Base-by-base conservation (phyloP, 1,284 basidiomycete species). In the Tremellales sp. region DNA sequence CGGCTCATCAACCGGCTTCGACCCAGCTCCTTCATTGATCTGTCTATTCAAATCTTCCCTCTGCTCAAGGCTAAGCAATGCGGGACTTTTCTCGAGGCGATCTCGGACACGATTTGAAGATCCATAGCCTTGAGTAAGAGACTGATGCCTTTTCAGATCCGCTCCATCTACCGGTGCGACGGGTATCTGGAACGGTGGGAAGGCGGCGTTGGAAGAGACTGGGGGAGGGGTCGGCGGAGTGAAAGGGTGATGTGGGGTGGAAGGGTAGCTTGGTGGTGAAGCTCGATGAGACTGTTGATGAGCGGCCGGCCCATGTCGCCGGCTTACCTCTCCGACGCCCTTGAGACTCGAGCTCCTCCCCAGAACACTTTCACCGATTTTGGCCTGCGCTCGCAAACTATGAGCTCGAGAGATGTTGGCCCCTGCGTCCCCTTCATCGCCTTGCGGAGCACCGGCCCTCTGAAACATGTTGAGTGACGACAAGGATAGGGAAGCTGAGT, bases 111-210 rank as follows among this genome's bases (percentile, higher is more conserved):
- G 54, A 32, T 47, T 56, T 9, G 58, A 60, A 7, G 60, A 51
- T 8, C 66, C 66, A 39, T 70, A 71, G 4, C 63, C 66, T 32
- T 67, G 58, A 5, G 62, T 69, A 36, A 73, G 58, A n/a, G 62
- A 66, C 48, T 72, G 69, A 56, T 71, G 69, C 9, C 71, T 65
- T 45, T 61, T 64, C 37, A 73, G 47, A 43, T 68, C 66, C 8
- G 61, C 54, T 13, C 36, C 37, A 13, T 48, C 46, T 7, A 18
- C 7, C n/a, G 28, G 13, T 35, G n/a, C 8, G 14, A 44, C 14
- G 6, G 58, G 49, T 21, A 60, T 41, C 33, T 53, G 56, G 47
- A 63, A 63, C 2, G 60, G 63, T 4, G 55, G 60, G 25, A 57
- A 52, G 19, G 65, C 65, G 16, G 59, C 62, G 18, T 61, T 60